Evolutionary conservation across 768 basidiomycete genomes (phyloP), one percentile per base, ranked within the genome.

Genomic region (Pleurotus tuoliensis): DNA sequence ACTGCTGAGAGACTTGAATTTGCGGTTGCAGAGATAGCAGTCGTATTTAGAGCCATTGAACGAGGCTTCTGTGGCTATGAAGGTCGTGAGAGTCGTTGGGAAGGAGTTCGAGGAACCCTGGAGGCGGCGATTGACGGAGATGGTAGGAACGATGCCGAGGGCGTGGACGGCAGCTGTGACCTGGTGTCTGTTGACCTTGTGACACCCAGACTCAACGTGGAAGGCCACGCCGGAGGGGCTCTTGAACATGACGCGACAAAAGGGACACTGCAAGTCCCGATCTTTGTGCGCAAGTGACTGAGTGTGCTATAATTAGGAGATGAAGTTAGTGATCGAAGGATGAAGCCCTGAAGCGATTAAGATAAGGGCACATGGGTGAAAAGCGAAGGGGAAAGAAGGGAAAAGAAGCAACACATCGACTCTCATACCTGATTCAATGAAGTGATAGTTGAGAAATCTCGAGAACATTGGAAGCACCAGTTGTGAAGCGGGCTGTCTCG

Each of bases 161-260:
- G 61, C 52, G 40, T 71, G 69, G 30, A 74, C 67, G 3, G 66
- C 66, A 0, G 61, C 64, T 1, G 73, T 77, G 56, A 79, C 70
- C 18, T 74, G 68, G 47, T 69, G 67, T 25, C 76, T 69, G 41
- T 64, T 71, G 37, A 77, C 61, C 9, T 64, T 66, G 40, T 69
- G 66, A 51, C 74, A 75, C 1, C 74, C 76, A 4, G 71, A 71
- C 56, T 78, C 77, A 55, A 77, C 65, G 59, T 79, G 77, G 11
- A 65, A 61, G 2, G 73, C 69, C 3, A 77, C 66, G 3, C 68
- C 69, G 13, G 76, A 75, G 6, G 69, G 64, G 9, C 65, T 64
- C 40, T 70, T 72, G 63, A 74, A 76, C 45, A 51, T 64, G 30
- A 60, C 57, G 9, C 47, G 24, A 60, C 73, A 78, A 30, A 71